These are phyloP conservation scores for Talaromyces wortmannii DNA, from an alignment of 495 filamentous ascomycete species.

Conservation along the genomic window DNA sequence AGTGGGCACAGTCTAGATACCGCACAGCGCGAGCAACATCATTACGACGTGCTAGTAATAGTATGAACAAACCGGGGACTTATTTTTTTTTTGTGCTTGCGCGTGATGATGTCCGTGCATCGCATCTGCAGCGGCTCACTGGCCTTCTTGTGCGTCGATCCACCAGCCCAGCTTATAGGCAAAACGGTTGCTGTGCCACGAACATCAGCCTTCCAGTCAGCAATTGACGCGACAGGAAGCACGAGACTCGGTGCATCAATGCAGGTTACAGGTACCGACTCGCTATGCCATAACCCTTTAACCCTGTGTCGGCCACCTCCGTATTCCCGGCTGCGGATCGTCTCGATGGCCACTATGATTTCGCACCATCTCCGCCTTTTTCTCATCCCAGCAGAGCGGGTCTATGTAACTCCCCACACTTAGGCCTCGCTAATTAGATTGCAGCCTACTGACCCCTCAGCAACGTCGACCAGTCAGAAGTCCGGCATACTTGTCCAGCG, in stretches of 20 bases:
- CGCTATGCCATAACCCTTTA: too few relatives aligned
- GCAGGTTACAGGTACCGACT: not conserved
- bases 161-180: not conserved
- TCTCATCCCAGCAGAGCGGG: slow-evolving; percentile 2
- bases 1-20: not conserved
- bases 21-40: not conserved
- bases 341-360: not conserved
- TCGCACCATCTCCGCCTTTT: slow-evolving; percentile 1
- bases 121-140: not conserved
- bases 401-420: slow-evolving; percentile 2
- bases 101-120: slow-evolving; percentile 6
- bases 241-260: slow-evolving; percentile 1
- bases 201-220: not conserved
- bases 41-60: not conserved
- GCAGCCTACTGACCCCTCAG: not conserved
- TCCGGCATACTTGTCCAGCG: not conserved
- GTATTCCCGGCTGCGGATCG: not conserved
- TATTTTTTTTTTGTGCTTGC: slow-evolving; percentile 1
- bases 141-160: slow-evolving; percentile 1
- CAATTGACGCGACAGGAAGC: not conserved
- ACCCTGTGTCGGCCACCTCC: not conserved
- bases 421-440: not conserved
- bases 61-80: not conserved
- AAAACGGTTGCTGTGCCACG: not conserved
- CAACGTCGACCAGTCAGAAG: not conserved